Evolutionary conservation across 148 eudicot genomes (phyloP), one percentile per base, ranked within the genome.

Genomic region (Diospyros kaki): DNA sequence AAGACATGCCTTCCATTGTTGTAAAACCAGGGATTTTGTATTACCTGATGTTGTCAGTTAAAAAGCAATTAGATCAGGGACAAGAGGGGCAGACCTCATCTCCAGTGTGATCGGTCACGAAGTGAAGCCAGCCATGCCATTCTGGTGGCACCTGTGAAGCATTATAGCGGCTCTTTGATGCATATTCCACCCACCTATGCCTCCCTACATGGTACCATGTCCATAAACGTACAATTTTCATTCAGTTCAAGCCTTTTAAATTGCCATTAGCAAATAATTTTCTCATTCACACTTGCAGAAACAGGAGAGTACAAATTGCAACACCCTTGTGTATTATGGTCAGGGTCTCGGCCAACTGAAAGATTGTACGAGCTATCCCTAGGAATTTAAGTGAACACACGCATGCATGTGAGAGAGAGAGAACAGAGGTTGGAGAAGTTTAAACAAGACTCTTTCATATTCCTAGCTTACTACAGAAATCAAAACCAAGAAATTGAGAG

Each of bases 111-210:
- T 94, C 98, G 58, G 98, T 90, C 13, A 94, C 78, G 81, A 79
- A 84, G 87, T 94, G 98, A 43, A 94, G 94, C 98, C 98, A 94
- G 53, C 98, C 98, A 79, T 94, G 98, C 98, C 98, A 94, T 81
- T 94, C 98, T 28, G 98, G 81, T 76, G 98, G 98, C 53, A 94
- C 94, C 78, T 94, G 98, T 66, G 98, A 94, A 79, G 98, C 98
- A 82, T 94, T 94, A 81, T 94, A 94, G 60, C 98, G 90, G 48
- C 73, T 70, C 84, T 92, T 92, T 17, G 85, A 87, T 45, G 94
- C 96, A 88, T 94, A 94, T 79, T 94, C 98, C 78, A 94, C 98
- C 98, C 98, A 94, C 81, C 98, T 85, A 84, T 94, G 98, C 76
- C 98, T 88, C 58, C 98, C 98, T 94, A 75, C 78, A 75, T 71